Evolutionary conservation across 345 rosid genomes (phyloP), one percentile per base, ranked within the genome.

Genomic region (Geranium brycei): DNA sequence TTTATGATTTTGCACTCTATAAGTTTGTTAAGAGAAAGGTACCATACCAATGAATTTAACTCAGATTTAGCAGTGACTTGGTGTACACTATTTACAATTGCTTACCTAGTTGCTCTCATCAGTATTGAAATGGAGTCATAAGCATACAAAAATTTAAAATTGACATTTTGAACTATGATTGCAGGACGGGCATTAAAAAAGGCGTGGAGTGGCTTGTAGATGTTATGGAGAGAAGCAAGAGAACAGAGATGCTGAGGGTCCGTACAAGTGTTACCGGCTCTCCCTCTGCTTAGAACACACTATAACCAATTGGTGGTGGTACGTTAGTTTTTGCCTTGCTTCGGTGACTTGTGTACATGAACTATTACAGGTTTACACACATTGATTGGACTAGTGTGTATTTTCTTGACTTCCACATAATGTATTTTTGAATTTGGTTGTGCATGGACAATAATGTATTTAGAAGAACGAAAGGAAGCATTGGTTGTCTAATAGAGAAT

Each of bases 151-250:
- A 30, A n/a, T 19, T 63, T 18, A 11, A 8, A 12, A 51, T 17
- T 5, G 51, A 23, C 3, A 11, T 7, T 72, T 32, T 61, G 57
- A 64, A 15, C 55, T 56, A 63, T 64, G 13, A 60, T 71, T 68
- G 81, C 87, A 91, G 98, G 74, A 68, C 79, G 73, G 98, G 98
- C 60, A 89, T 91, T 41, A 95, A 87, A 73, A 95, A 80, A 71
- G 77, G 97, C 62, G 79, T 88, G 18, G 96, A 88, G 67, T 88
- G 99, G 97, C 82, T 95, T 31, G 84, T 88, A 13, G 89, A 81
- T 40, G 97, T 85, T 71, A 95, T 95, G 97, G 95, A 87, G 75
- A 85, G 89, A 79, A 90, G 97, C 91, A 95, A 87, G 83, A 87
- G 99, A 83, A 87, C 95, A 2, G 99, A 88, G 78, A 77, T 75